Base-by-base conservation (phyloP, 306 rosid genomes). In the Cyamopsis tetragonoloba region DNA sequence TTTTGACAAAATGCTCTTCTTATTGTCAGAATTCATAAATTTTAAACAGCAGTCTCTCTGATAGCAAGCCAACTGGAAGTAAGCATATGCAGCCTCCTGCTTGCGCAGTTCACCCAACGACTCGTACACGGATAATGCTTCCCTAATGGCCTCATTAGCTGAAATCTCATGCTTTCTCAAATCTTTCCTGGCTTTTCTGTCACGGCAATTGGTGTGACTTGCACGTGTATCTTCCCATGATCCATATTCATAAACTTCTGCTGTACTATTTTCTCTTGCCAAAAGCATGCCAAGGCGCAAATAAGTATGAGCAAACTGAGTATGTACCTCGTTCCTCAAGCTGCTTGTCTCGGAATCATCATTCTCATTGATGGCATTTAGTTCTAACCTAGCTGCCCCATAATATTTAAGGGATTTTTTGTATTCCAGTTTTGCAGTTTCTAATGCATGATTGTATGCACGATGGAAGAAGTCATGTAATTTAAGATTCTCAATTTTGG, bases 1-100 rank as follows among this genome's bases (percentile, higher is more conserved):
- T 80, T 82, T 92, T 19, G 77, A 60, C 63, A 72, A 41, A 62
- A 26, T 62, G 55, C 70, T 80, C 68, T 82, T 87, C 84, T 86
- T 82, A 66, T 75, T 72, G 47, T 80, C 82, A 0, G 88, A 71
- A 83, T 81, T 88, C 86, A 87, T 66, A 74, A 89, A 92, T 85
- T 81, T 89, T 81, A 86, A 72, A 78, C 96, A 92, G 75, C 89
- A 83, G 71, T 92, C 92, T 76, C 89, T 87, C 75, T 92, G 96
- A 82, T 87, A 81, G 75, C 89, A 83, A 55, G 91, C 96, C 54
- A 92, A 81, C 81, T 92, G 96, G 79, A 86, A 92, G 83, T 84
- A 86, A 62, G 96, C 87, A 92, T 81, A 92, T 20, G 98, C 93
- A 53, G 93, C 85, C 80, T 92, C 98, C 83, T 92, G 98, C 64